Base-by-base conservation (phyloP, 140 eudicot genomes). In the Senecio squalidus region DNA sequence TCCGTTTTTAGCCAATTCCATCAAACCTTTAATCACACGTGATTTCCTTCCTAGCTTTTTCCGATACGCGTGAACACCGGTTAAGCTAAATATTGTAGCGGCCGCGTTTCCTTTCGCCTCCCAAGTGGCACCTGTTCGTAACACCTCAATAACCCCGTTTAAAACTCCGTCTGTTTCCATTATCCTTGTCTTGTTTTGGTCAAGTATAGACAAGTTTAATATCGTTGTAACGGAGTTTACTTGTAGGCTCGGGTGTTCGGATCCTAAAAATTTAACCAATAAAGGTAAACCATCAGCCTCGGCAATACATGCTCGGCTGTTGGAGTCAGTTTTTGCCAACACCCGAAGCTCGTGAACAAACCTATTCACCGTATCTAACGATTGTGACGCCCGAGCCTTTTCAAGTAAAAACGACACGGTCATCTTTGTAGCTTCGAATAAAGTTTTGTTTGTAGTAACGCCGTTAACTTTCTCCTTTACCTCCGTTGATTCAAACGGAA, bases 31-130 rank as follows among this genome's bases (percentile, higher is more conserved):
- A 2, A 86, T 71, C 20, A 86, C 91, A 60, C 96, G 85, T 1
- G 79, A 66, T 79, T 79, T 91, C 36, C 76, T 57, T 8, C 94
- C 98, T 3, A 91, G 64, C 70, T 64, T 81, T 38, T 78, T 83
- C 18, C 92, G 68, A 58, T 78, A 81, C 0, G 75, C 79, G 20
- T 78, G 90, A 8, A 83, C 78, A 2, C 89, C 86, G 0, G 88
- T 73, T 26, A 91, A 58, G 69, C 98, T 91, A 36, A 81, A 91
- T 11, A 91, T 59, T 1, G 98, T 81, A 0, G 96, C 96, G 2
- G 98, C 98, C 15, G 96, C 98, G 24, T 91, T 91, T 24, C 94
- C 98, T 62, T 87, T 91, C 13, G 96, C 94, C 62, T 91, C 98
- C 96, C 96, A 86, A 28, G 89, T 86, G 67, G 84, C 86, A 15